These are phyloP conservation scores for Mycena sp. DNA, from an alignment of 1,284 basidiomycete genomes.

Conservation along the genomic window DNA sequence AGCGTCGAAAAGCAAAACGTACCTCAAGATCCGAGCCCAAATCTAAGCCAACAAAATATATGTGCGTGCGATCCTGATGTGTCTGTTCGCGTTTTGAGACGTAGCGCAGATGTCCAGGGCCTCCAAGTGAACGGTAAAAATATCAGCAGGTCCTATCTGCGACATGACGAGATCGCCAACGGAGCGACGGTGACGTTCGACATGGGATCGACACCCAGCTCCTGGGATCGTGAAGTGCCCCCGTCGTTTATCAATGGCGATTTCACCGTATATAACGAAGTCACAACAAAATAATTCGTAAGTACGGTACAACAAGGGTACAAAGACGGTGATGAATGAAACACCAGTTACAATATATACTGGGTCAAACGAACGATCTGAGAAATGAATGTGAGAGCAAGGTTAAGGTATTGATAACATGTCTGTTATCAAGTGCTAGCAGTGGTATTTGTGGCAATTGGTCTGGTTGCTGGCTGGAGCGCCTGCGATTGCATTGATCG, in stretches of 20 bases:
- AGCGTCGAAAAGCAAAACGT: constrained; percentile 4
- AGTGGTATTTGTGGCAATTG: no score
- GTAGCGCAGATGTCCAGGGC: constrained; percentile 10
- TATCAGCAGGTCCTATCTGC: not conserved
- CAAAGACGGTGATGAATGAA: no score
- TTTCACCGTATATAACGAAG: constrained; percentile 1
- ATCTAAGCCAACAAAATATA: constrained; percentile 6
- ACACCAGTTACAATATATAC: no score
- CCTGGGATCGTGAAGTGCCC: constrained; percentile 3
- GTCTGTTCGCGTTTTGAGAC: no score
- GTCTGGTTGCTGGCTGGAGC: not conserved
- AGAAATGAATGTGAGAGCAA: no score
- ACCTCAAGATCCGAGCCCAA: constrained; percentile 8
- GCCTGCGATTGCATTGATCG: not conserved
- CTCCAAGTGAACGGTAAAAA: not conserved
- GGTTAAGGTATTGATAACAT: no score
- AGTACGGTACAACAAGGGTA: no score
- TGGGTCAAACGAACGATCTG: no score
- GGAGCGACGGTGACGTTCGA: not conserved
- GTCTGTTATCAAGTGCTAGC: no score
- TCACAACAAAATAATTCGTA: no score
- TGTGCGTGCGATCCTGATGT: constrained; percentile 1
- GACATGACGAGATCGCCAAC: not conserved
- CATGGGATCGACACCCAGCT: not conserved
- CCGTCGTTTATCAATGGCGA: not conserved